Conservation (phyloP, 2,329 filamentous ascomycete species). For the Hypoxylon sp. region DNA sequence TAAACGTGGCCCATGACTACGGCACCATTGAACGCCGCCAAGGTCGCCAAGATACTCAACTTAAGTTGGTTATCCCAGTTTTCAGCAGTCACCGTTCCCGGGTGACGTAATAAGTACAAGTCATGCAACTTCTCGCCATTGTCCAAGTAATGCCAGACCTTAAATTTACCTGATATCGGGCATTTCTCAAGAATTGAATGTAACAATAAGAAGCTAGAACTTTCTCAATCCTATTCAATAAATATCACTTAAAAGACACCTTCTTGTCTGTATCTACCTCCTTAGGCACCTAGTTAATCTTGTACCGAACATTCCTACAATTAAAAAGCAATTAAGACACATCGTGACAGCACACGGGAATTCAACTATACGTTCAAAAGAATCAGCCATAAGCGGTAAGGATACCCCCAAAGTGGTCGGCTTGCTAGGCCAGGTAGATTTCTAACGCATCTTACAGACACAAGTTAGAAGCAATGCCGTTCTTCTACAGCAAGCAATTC, state of each 20-base stretch:
- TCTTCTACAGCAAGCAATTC: conserved; percentile 64
- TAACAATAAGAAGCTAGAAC: conserved; percentile 11
- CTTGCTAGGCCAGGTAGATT: not conserved
- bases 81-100: conserved; percentile 21
- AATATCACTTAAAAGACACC: conserved; percentile 7
- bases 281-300: not conserved
- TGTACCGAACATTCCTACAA: not conserved
- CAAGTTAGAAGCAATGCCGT: conserved; percentile 57
- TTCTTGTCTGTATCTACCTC: not conserved
- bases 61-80: conserved; percentile 15
- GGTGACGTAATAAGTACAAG: conserved; percentile 32
- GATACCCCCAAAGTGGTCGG: not conserved
- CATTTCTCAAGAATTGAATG: not conserved
- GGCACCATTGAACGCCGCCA: conserved; percentile 5
- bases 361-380: not conserved
- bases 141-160: conserved; percentile 5
- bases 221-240: conserved; percentile 10
- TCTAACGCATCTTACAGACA: not conserved
- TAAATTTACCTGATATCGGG: conserved; percentile 14
- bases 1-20: conserved; percentile 10
- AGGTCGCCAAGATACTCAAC: conserved; percentile 22
- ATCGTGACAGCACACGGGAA: not conserved
- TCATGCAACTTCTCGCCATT: conserved; percentile 9
- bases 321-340: not conserved
- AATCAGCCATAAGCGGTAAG: conserved; percentile 2